These are phyloP conservation scores for Coffea canephora DNA, from an alignment of 257 asterid species.

Conservation along the genomic window DNA sequence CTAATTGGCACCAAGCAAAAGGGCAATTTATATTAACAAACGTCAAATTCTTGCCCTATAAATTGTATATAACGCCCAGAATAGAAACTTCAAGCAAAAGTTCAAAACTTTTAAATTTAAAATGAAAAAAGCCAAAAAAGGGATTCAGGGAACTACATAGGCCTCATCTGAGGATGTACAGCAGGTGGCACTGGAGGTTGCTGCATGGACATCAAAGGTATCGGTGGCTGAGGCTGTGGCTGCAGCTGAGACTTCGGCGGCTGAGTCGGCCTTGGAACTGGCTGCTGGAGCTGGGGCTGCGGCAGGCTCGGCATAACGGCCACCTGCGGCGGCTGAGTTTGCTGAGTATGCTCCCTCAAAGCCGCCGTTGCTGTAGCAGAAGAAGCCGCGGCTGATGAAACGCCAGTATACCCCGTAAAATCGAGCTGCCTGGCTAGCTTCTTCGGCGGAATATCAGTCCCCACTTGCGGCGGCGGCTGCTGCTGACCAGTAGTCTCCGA, in stretches of 20 bases:
- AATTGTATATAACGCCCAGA: not conserved
- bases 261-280: slow-evolving; percentile 29
- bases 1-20: not conserved
- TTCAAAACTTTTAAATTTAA: slow-evolving; percentile 3
- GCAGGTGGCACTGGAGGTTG: slow-evolving; percentile 48
- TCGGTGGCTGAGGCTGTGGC: slow-evolving; percentile 12
- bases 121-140: not conserved
- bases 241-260: slow-evolving; percentile 36
- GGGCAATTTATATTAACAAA: not conserved
- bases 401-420: slow-evolving; percentile 60
- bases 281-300: slow-evolving; percentile 27
- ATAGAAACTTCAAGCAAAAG: not conserved
- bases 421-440: slow-evolving; percentile 98
- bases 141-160: slow-evolving; percentile 49
- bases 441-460: slow-evolving; percentile 60
- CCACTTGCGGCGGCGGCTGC: slow-evolving; percentile 24
- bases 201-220: slow-evolving; percentile 47
- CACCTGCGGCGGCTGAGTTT: slow-evolving; percentile 24
- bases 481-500: slow-evolving; percentile 48
- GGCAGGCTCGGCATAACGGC: slow-evolving; percentile 32
- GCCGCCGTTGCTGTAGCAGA: slow-evolving; percentile 2
- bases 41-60: not conserved
- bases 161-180: slow-evolving; percentile 50
- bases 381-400: slow-evolving; percentile 29
- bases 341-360: slow-evolving; percentile 34